Percentiles rank a stretch among this genome's conserved stretches.
Conservation (phyloP, 2,329 filamentous ascomycete genomes). For the Capronia epimyces region DNA sequence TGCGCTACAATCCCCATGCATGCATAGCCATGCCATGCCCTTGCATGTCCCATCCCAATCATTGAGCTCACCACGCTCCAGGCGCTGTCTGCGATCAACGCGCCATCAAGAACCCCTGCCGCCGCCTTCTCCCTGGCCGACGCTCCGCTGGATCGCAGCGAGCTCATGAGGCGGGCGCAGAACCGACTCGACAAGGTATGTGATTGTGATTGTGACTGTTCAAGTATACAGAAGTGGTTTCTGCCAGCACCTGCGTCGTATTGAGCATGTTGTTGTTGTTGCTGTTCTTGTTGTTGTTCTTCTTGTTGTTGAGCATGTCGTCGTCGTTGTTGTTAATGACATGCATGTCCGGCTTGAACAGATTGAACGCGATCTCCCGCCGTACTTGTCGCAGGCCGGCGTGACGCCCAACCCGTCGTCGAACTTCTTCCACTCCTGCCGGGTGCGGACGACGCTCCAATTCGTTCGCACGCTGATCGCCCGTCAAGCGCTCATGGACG, state of each 20-base stretch:
- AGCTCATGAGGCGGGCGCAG: slow-evolving; percentile 10
- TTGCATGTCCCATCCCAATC: not conserved
- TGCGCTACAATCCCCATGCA: not conserved
- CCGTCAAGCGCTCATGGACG: slow-evolving; percentile 11
- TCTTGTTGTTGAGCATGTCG: too few relatives aligned
- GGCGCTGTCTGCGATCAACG: slow-evolving; percentile 9
- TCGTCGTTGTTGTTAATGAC: too few relatives aligned
- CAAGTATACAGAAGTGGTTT: too few relatives aligned
- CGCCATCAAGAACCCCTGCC: slow-evolving; percentile 8
- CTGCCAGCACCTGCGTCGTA: too few relatives aligned
- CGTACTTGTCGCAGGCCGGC: slow-evolving; percentile 5
- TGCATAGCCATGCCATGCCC: not conserved
- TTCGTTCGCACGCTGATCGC: slow-evolving; percentile 11
- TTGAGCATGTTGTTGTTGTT: too few relatives aligned
- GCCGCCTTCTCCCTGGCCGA: slow-evolving; percentile 4
- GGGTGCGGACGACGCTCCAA: slow-evolving; percentile 6
- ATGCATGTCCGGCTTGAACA: not conserved
- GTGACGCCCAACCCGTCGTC: slow-evolving; percentile 4
- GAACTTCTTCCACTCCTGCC: slow-evolving; percentile 11
- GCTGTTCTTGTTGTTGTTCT: too few relatives aligned
- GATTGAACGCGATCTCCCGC: slow-evolving; percentile 9
- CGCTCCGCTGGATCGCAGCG: slow-evolving; percentile 5
- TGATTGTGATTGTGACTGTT: too few relatives aligned
- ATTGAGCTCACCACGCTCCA: too few relatives aligned
- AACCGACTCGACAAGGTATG: slow-evolving; percentile 7